Evolutionary conservation across 129 eudicot genomes (phyloP).

Genomic region (Calendula officinalis): DNA sequence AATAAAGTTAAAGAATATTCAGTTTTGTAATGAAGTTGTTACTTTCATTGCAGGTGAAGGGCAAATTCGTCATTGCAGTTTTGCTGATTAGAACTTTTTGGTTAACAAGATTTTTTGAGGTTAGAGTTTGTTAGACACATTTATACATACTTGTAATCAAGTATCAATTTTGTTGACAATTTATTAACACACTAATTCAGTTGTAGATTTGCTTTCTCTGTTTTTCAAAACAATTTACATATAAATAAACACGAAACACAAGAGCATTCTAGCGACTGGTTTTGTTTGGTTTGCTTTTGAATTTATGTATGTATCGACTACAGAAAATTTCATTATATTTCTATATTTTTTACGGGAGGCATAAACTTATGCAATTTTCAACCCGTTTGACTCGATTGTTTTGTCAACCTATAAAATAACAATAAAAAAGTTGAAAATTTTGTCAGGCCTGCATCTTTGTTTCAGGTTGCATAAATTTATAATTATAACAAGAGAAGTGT

Average conservation of each 20-base stretch:
- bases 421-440: no score
- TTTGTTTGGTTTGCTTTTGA: not conserved
- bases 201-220: conserved; percentile 13
- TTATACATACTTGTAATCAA: conserved; percentile 17
- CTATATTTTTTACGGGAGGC: no score
- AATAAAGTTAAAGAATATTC: not conserved
- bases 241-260: not conserved
- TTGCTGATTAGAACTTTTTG: conserved; percentile 2
- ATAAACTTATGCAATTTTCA: no score
- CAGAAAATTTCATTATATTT: no score
- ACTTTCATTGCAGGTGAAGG: conserved; percentile 20
- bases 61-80: conserved; percentile 12
- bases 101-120: conserved; percentile 26
- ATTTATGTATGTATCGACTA: no score
- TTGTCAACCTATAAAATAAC: no score
- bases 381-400: no score
- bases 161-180: conserved; percentile 23
- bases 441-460: no score
- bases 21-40: conserved; percentile 9
- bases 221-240: not conserved
- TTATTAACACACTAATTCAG: conserved; percentile 10
- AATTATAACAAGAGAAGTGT: no score
- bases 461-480: not conserved
- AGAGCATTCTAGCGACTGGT: not conserved
- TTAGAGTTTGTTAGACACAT: conserved; percentile 30